phyloP scores from a whole-genome alignment of 441 rosid species.

The Sinapis alba region DNA sequence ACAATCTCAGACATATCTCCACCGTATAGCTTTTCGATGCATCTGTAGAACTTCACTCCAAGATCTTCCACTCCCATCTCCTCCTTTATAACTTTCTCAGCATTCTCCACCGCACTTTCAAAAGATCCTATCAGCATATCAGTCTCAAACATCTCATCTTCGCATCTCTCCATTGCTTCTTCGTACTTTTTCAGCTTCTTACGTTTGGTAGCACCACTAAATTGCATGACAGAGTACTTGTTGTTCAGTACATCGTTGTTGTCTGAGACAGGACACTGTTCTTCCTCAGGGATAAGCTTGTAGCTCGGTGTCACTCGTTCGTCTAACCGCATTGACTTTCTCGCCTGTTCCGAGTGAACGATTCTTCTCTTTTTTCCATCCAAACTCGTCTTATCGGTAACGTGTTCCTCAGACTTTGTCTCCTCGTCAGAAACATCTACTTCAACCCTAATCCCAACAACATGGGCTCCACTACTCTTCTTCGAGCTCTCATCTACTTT shows the following conservation, averaged over 20 bases:
- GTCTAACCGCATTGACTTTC: neutral
- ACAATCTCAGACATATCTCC: neutral
- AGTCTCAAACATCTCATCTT: neutral
- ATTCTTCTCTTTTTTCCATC: neutral
- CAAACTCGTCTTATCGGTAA: too few relatives aligned
- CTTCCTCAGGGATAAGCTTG: neutral
- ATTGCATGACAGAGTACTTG: neutral
- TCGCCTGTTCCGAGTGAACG: neutral
- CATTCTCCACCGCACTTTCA: neutral
- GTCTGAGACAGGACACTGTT: neutral
- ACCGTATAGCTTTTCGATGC: neutral
- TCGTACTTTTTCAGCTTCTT: neutral
- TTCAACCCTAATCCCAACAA: neutral
- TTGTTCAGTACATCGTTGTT: slow-evolving; percentile 3
- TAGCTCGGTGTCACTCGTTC: neutral
- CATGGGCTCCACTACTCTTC: neutral
- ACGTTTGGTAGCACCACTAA: neutral
- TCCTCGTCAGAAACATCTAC: too few relatives aligned
- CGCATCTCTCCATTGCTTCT: neutral
- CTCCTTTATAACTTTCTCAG: neutral
- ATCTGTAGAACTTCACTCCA: neutral
- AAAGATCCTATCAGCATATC: neutral
- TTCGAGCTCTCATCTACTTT: neutral
- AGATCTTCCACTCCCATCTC: neutral
- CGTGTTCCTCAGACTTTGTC: too few relatives aligned